phyloP scores from a whole-genome alignment of 1,284 basidiomycete species.

The Testicularia cyperi region DNA sequence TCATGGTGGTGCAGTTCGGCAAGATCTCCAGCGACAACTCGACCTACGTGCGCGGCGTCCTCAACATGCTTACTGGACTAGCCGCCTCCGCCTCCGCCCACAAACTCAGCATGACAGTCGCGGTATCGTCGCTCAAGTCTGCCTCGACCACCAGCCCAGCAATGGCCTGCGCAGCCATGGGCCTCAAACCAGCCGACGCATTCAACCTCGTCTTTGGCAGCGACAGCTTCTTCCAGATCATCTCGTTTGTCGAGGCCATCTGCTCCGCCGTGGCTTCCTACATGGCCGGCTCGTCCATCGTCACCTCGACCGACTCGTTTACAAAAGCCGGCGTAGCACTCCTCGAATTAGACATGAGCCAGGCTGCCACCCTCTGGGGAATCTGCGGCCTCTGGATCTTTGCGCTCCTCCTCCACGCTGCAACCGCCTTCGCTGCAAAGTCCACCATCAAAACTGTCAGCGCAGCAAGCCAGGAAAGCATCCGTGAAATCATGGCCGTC shows the following conservation, averaged over 20 bases:
- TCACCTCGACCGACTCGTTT: slow-evolving; percentile 7
- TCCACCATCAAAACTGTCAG: slow-evolving; percentile 28
- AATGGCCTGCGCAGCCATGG: slow-evolving; percentile 20
- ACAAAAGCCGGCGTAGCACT: slow-evolving; percentile 12
- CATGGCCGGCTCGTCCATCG: slow-evolving; percentile 26
- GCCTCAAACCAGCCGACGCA: slow-evolving; percentile 11
- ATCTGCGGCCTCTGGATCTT: slow-evolving; percentile 35
- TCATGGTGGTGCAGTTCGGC: slow-evolving; percentile 25
- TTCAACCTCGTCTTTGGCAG: slow-evolving; percentile 37
- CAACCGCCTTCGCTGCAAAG: slow-evolving; percentile 34
- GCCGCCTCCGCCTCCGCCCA: slow-evolving; percentile 29
- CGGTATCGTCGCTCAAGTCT: slow-evolving; percentile 19
- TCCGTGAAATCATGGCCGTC: slow-evolving; percentile 30
- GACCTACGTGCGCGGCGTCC: slow-evolving; percentile 27
- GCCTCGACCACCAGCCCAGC: slow-evolving; percentile 8
- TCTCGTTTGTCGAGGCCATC: slow-evolving; percentile 29
- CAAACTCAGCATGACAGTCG: slow-evolving; percentile 37
- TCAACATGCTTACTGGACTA: slow-evolving; percentile 39
- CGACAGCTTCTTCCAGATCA: slow-evolving; percentile 37
- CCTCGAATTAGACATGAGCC: slow-evolving; percentile 29
- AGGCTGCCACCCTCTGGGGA: slow-evolving; percentile 34
- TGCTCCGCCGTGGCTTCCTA: slow-evolving; percentile 28
- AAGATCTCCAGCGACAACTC: slow-evolving; percentile 22
- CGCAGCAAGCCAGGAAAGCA: slow-evolving; percentile 24
- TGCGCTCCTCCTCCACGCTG: slow-evolving; percentile 17